phyloP scores from a whole-genome alignment of 768 basidiomycete species.

The Erythrobasidium yunnanense region DNA sequence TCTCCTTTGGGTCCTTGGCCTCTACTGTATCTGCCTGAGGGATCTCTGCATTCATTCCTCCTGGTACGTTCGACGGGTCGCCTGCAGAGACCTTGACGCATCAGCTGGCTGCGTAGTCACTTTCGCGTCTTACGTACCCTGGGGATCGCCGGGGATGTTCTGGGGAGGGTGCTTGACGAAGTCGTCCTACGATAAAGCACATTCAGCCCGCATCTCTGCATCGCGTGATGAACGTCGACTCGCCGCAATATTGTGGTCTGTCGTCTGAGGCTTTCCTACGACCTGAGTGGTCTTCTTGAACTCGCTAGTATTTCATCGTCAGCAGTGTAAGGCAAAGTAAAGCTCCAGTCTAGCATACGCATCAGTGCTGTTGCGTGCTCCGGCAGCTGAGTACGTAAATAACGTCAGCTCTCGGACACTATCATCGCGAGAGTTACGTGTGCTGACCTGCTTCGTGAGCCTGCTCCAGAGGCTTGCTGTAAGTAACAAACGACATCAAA shows the following conservation, averaged over 20 bases:
- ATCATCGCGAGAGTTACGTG: neutral
- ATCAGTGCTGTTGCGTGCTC: neutral
- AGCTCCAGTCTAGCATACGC: neutral
- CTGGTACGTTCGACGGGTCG: neutral
- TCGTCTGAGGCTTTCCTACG: slow-evolving; percentile 13
- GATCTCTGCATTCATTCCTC: neutral
- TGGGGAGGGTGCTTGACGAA: slow-evolving; percentile 21
- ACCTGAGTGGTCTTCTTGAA: slow-evolving; percentile 27
- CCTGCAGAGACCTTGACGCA: neutral
- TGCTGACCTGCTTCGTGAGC: neutral
- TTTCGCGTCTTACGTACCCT: neutral
- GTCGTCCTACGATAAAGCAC: slow-evolving; percentile 1
- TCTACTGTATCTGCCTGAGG: slow-evolving; percentile 16
- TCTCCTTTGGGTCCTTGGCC: slow-evolving; percentile 11
- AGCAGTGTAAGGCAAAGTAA: neutral
- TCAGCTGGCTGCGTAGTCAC: neutral
- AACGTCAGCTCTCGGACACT: neutral
- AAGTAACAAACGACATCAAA: neutral
- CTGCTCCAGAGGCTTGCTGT: slow-evolving; percentile 4
- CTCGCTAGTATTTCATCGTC: neutral
- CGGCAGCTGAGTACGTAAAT: neutral
- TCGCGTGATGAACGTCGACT: neutral
- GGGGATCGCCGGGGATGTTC: neutral
- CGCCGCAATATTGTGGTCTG: slow-evolving; percentile 16
- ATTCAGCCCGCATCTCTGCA: neutral